phyloP scores from a whole-genome alignment of 1,284 basidiomycete genomes.

The Omphalotus olearius region DNA sequence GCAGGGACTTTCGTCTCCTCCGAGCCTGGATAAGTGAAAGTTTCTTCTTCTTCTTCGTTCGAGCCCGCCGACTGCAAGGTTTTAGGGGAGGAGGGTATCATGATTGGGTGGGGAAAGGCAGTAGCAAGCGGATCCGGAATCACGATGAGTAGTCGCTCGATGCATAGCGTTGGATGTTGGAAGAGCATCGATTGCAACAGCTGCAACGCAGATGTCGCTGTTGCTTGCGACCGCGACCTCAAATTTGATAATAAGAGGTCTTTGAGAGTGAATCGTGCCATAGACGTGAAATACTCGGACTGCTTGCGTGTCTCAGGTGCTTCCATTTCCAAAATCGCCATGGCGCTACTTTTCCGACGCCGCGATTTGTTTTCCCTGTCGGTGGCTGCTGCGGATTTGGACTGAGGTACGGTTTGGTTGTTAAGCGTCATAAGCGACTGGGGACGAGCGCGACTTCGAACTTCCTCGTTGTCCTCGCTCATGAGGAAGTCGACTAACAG shows the following conservation, averaged over 20 bases:
- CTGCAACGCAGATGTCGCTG: conserved; percentile 74
- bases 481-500: conserved; percentile 77
- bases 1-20: conserved; percentile 26
- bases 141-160: conserved; percentile 65
- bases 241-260: conserved; percentile 83
- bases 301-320: conserved; percentile 63
- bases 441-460: conserved; percentile 41
- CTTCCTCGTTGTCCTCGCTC: conserved; percentile 76
- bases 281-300: conserved; percentile 80
- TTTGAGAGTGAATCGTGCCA: conserved; percentile 86
- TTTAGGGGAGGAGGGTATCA: conserved; percentile 26
- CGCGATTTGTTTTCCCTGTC: conserved; percentile 39
- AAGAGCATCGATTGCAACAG: conserved; percentile 73
- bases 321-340: conserved; percentile 81
- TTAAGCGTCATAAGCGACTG: conserved; percentile 46
- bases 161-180: conserved; percentile 64
- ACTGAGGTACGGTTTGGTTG: conserved; percentile 28
- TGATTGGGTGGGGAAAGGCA: conserved; percentile 61
- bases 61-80: conserved; percentile 8
- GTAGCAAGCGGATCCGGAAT: conserved; percentile 70
- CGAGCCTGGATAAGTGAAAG: conserved; percentile 60
- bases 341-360: conserved; percentile 78
- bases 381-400: conserved; percentile 24
- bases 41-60: conserved; percentile 58
- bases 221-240: conserved; percentile 57